Evolutionary conservation across 805 yeast genomes (phyloP).

Genomic region (Millerago galiae): DNA sequence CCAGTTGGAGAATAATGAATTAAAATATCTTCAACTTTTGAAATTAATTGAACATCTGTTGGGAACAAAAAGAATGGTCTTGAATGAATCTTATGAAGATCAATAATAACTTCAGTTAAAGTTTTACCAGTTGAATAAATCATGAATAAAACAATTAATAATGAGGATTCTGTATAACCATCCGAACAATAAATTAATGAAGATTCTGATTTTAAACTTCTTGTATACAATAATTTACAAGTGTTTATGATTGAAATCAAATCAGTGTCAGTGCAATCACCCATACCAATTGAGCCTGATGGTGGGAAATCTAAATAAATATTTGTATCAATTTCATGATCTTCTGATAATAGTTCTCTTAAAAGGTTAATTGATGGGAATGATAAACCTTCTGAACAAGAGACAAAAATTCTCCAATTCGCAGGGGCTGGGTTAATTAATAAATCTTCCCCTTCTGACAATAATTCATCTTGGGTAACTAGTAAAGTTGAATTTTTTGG

Average conservation of each 20-base stretch:
- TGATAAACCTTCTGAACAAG: conserved; percentile 53
- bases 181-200: conserved; percentile 73
- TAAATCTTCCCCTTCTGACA: conserved; percentile 13
- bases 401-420: conserved; percentile 48
- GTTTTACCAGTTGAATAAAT: conserved; percentile 60
- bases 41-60: conserved; percentile 61
- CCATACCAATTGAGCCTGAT: conserved; percentile 75
- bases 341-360: conserved; percentile 17
- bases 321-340: conserved; percentile 9
- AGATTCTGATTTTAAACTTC: conserved; percentile 24
- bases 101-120: conserved; percentile 59
- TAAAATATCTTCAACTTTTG: conserved; percentile 58
- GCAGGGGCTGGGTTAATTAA: conserved; percentile 46
- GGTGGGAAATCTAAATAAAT: conserved; percentile 64
- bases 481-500: conserved; percentile 45
- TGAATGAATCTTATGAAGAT: conserved; percentile 54
- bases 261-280: conserved; percentile 58
- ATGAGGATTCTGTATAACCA: conserved; percentile 87
- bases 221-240: conserved; percentile 57
- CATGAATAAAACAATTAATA: conserved; percentile 63
- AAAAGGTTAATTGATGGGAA: conserved; percentile 44
- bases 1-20: conserved; percentile 50
- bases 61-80: conserved; percentile 83
- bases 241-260: conserved; percentile 59
- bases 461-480: conserved; percentile 28